These are phyloP conservation scores for Calonectria pseudoturangicola DNA, from an alignment of 2,329 filamentous ascomycete species.

Conservation along the genomic window DNA sequence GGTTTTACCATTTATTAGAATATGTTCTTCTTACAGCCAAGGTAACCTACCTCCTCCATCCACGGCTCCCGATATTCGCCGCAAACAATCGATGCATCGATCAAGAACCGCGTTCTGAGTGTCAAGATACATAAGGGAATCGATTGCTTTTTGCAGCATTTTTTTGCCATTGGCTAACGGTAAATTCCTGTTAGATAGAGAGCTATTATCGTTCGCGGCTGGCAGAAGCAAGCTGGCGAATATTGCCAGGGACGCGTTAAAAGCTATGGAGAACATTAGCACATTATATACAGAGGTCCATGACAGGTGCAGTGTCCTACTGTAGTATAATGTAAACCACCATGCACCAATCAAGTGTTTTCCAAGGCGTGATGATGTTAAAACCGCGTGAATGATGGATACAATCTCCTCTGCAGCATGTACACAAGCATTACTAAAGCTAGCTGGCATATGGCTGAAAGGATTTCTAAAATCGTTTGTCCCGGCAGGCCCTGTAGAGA, in stretches of 20 bases:
- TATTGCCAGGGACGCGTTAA: constrained; percentile 41
- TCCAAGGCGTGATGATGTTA: constrained; percentile 30
- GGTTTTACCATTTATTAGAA: neutral
- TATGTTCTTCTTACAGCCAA: no score
- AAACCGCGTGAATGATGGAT: constrained; percentile 33
- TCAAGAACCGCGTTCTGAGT: constrained; percentile 24
- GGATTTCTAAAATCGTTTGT: constrained; percentile 22
- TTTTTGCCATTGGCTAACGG: neutral
- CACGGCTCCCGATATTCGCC: constrained; percentile 5
- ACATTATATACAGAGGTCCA: neutral
- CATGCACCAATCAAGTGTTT: constrained; percentile 42
- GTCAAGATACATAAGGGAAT: constrained; percentile 25
- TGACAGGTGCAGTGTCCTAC: neutral
- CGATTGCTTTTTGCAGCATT: constrained; percentile 15
- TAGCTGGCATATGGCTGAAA: constrained; percentile 36
- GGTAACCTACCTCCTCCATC: constrained; percentile 19
- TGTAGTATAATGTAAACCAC: constrained; percentile 49
- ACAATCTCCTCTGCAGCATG: constrained; percentile 37
- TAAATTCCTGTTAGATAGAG: neutral
- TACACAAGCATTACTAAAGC: constrained; percentile 32
- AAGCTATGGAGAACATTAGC: constrained; percentile 24
- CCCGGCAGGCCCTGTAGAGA: neutral
- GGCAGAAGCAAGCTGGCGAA: constrained; percentile 41
- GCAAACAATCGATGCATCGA: constrained; percentile 32
- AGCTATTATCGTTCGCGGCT: neutral